phyloP scores from a whole-genome alignment of 2,329 filamentous ascomycete species.

The Aureobasidium sp. region DNA sequence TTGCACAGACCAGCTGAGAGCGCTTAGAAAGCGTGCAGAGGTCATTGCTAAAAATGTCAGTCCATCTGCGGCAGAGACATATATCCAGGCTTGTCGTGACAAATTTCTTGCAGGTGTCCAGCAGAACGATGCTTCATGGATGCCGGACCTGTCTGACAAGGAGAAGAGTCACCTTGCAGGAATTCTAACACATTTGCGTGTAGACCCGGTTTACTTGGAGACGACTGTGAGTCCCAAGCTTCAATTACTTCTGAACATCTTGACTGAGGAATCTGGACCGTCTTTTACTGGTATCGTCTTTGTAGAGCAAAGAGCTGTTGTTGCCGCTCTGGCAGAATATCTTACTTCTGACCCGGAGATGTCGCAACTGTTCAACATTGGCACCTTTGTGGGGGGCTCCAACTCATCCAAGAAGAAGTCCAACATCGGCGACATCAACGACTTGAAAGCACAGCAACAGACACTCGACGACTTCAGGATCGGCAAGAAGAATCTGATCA shows the following conservation, averaged over 20 bases:
- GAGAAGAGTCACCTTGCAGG: slow-evolving; percentile 27
- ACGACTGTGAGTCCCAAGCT: slow-evolving; percentile 18
- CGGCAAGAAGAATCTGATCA: slow-evolving; percentile 48
- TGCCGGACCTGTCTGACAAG: slow-evolving; percentile 25
- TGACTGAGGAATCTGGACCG: slow-evolving; percentile 26
- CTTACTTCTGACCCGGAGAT: slow-evolving; percentile 22
- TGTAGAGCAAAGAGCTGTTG: slow-evolving; percentile 38
- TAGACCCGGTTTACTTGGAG: not conserved
- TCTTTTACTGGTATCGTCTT: slow-evolving; percentile 38
- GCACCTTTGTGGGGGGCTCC: slow-evolving; percentile 48
- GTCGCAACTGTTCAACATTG: slow-evolving; percentile 29
- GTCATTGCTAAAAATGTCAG: slow-evolving; percentile 33
- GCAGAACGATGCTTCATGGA: slow-evolving; percentile 18
- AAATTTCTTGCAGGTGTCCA: slow-evolving; percentile 22
- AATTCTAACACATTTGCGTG: slow-evolving; percentile 16
- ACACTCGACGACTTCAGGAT: slow-evolving; percentile 47
- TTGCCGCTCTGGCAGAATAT: slow-evolving; percentile 34
- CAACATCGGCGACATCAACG: slow-evolving; percentile 42
- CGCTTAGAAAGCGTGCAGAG: slow-evolving; percentile 26
- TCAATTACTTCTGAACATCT: slow-evolving; percentile 26
- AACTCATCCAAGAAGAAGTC: slow-evolving; percentile 34
- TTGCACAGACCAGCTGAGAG: slow-evolving; percentile 31
- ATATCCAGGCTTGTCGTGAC: slow-evolving; percentile 30
- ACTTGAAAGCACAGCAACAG: slow-evolving; percentile 39
- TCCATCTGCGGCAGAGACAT: slow-evolving; percentile 30